These are phyloP conservation scores for Cymbidium sinense DNA, from an alignment of 106 monocot genomes.

Conservation along the genomic window DNA sequence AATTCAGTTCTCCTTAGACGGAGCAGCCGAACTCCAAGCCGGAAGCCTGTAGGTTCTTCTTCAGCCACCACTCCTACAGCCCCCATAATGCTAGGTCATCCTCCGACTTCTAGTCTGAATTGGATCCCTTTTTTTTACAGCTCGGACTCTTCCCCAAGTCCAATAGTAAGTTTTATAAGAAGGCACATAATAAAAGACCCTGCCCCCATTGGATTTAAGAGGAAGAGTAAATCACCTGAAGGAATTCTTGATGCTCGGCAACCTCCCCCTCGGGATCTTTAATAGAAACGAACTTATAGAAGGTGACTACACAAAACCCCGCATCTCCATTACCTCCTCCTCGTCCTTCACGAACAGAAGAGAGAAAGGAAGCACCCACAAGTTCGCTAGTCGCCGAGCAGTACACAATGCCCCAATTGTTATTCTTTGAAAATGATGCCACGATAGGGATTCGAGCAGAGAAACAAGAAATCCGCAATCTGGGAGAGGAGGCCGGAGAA, in stretches of 20 bases:
- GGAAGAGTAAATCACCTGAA: constrained; percentile 45
- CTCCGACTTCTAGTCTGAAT: too few relatives aligned
- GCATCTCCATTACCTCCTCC: constrained; percentile 1
- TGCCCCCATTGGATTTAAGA: not conserved
- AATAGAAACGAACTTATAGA: constrained; percentile 78
- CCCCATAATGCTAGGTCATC: too few relatives aligned
- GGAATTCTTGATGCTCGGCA: constrained; percentile 60
- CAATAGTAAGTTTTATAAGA: too few relatives aligned
- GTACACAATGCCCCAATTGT: too few relatives aligned
- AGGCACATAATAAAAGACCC: not conserved
- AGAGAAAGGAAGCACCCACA: not conserved
- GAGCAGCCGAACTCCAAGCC: too few relatives aligned
- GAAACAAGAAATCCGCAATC: not conserved
- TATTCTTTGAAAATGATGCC: not conserved
- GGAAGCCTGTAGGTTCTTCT: too few relatives aligned
- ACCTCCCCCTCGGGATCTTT: constrained; percentile 60
- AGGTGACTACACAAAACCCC: constrained; percentile 72
- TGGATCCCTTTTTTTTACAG: too few relatives aligned
- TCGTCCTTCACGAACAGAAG: not conserved
- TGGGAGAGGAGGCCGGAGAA: not conserved
- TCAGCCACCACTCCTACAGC: too few relatives aligned
- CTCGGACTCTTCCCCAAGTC: too few relatives aligned
- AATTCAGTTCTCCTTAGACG: too few relatives aligned
- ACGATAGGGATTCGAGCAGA: not conserved
- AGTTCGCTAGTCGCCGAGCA: not conserved